Percentiles rank a stretch among this genome's conserved stretches.
Evolutionary conservation across 2,329 filamentous ascomycete genomes (phyloP).

Genomic region (Colletotrichum salicis): DNA sequence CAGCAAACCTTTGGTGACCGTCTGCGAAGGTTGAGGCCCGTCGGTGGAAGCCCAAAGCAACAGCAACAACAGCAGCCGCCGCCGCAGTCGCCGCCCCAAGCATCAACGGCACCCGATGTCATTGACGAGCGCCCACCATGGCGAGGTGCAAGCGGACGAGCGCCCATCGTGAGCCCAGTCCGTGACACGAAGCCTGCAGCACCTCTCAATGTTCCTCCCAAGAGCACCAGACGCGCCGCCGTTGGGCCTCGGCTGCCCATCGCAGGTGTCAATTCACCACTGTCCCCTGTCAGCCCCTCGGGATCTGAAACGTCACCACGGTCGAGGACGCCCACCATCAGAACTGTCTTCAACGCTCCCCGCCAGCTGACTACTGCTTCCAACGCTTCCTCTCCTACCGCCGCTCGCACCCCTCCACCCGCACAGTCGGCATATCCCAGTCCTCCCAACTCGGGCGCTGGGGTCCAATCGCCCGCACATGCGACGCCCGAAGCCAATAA

Average conservation of each 20-base stretch:
- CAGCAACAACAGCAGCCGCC: slow-evolving; percentile 37
- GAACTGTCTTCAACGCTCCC: slow-evolving; percentile 42
- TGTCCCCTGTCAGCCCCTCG: slow-evolving; percentile 46
- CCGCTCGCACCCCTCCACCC: slow-evolving; percentile 32
- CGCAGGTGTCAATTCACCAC: slow-evolving; percentile 36
- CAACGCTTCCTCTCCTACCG: slow-evolving; percentile 28
- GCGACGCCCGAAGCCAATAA: slow-evolving; percentile 33
- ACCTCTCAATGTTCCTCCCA: slow-evolving; percentile 67
- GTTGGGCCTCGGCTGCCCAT: slow-evolving; percentile 38
- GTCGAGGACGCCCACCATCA: slow-evolving; percentile 43
- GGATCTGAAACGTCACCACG: slow-evolving; percentile 48
- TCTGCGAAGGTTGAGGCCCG: slow-evolving; percentile 53
- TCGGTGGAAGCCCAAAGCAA: slow-evolving; percentile 32
- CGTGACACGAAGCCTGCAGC: slow-evolving; percentile 67
- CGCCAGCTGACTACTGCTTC: slow-evolving; percentile 39
- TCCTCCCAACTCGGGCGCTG: slow-evolving; percentile 45
- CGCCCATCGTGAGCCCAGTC: slow-evolving; percentile 71
- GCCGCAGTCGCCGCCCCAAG: slow-evolving; percentile 33
- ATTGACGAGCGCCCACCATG: slow-evolving; percentile 67
- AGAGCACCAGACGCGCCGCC: slow-evolving; percentile 56
- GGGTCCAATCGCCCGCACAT: slow-evolving; percentile 34
- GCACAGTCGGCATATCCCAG: slow-evolving; percentile 44
- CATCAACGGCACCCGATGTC: slow-evolving; percentile 32
- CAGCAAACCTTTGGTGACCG: slow-evolving; percentile 56
- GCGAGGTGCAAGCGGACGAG: slow-evolving; percentile 78